Percentiles rank a stretch among this genome's conserved stretches.
These are phyloP conservation scores for Vigna nakashimae DNA, from an alignment of 306 rosid genomes.

Conservation along the genomic window DNA sequence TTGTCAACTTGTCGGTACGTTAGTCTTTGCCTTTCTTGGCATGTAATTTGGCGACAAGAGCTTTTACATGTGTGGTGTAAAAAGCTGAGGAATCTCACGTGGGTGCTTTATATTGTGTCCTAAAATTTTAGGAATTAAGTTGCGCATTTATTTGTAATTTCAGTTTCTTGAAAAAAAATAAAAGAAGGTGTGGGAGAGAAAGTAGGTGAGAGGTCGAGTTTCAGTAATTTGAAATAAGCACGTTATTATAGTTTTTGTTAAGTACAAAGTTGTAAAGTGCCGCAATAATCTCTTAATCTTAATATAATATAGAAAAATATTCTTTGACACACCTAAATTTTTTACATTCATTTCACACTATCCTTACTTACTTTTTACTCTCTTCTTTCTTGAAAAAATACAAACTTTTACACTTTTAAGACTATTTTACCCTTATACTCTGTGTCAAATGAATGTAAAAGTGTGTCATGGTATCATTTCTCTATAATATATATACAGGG, in stretches of 20 bases:
- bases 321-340: too few relatives aligned
- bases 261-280: constrained; percentile 20
- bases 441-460: too few relatives aligned
- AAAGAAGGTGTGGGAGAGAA: background rate
- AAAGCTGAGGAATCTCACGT: constrained; percentile 56
- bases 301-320: constrained; percentile 20
- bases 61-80: constrained; percentile 47
- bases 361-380: too few relatives aligned
- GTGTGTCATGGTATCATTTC: too few relatives aligned
- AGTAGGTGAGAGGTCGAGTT: constrained; percentile 33
- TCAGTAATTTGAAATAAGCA: constrained; percentile 27
- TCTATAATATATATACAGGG: background rate
- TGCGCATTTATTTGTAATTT: constrained; percentile 29
- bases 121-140: constrained; percentile 12
- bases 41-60: constrained; percentile 53
- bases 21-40: constrained; percentile 55
- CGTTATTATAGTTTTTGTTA: constrained; percentile 1
- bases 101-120: constrained; percentile 37
- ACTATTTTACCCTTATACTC: too few relatives aligned
- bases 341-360: too few relatives aligned
- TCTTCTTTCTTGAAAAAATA: too few relatives aligned
- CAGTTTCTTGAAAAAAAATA: background rate
- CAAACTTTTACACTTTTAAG: too few relatives aligned
- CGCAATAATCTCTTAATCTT: constrained; percentile 13
- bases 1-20: constrained; percentile 60